Conservation (phyloP, 345 rosid genomes). For the Ceriops zippeliana region DNA sequence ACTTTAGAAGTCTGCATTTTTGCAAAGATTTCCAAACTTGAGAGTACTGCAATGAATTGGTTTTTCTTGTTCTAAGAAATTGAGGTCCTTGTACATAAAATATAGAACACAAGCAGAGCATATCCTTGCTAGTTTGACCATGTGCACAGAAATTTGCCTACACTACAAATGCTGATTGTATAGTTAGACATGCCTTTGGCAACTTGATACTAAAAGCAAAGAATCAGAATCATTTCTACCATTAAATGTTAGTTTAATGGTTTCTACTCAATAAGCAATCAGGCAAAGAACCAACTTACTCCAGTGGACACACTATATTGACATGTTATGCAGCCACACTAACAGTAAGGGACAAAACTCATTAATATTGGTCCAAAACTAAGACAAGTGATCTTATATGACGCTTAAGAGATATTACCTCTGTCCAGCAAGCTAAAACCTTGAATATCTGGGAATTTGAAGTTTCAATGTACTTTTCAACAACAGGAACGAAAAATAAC, state of each 20-base stretch:
- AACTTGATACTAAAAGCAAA: background rate
- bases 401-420: constrained; percentile 42
- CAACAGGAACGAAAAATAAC: constrained; percentile 76
- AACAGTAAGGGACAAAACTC: background rate
- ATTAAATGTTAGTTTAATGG: background rate
- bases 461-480: constrained; percentile 74
- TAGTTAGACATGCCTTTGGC: background rate
- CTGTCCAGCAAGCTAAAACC: constrained; percentile 69
- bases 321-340: background rate
- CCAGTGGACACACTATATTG: background rate
- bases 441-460: constrained; percentile 63
- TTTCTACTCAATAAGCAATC: background rate
- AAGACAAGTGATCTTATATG: background rate
- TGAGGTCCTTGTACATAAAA: background rate
- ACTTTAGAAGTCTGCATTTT: background rate
- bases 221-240: background rate
- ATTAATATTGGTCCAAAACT: background rate
- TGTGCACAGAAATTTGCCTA: background rate
- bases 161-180: background rate
- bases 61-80: background rate
- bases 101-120: background rate
- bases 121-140: background rate
- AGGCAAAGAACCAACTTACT: background rate
- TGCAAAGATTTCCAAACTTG: background rate
- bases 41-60: background rate